phyloP scores from a whole-genome alignment of 2,329 filamentous ascomycete genomes.

The Penicillium polonicum region DNA sequence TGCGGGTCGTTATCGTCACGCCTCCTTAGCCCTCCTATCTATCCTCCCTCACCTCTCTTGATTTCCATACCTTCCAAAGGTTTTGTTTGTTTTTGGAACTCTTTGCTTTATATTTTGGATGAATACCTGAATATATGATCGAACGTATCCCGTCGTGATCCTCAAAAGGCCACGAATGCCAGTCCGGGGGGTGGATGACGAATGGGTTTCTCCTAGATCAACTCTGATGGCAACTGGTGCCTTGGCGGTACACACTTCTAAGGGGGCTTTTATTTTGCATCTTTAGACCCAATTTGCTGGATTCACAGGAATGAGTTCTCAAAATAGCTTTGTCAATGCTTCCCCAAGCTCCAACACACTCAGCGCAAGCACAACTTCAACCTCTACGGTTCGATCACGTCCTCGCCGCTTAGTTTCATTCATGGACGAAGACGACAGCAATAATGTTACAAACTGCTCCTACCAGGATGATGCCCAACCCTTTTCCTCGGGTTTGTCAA shows the following conservation, averaged over 20 bases:
- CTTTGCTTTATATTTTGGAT: constrained; percentile 7
- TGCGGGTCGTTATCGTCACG: constrained; percentile 26
- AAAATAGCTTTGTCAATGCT: constrained; percentile 38
- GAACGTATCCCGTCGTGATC: not conserved
- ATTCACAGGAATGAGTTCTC: constrained; percentile 44
- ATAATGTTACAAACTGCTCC: constrained; percentile 23
- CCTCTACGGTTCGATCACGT: constrained; percentile 45
- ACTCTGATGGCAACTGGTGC: constrained; percentile 38
- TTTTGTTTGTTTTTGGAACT: not conserved
- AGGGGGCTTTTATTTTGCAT: constrained; percentile 25
- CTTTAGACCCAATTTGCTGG: constrained; percentile 17
- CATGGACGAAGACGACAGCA: constrained; percentile 35
- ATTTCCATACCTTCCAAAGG: constrained; percentile 2
- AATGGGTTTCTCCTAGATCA: constrained; percentile 36
- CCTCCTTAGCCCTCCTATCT: constrained; percentile 21
- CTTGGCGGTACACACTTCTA: constrained; percentile 30
- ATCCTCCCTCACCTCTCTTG: not conserved
- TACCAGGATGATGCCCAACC: constrained; percentile 27
- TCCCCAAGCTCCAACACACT: constrained; percentile 35
- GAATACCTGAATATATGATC: constrained; percentile 9
- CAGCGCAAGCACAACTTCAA: constrained; percentile 35
- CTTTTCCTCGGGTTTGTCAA: constrained; percentile 33
- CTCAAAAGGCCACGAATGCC: constrained; percentile 25
- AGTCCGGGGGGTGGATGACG: constrained; percentile 34
- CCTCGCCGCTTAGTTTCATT: constrained; percentile 46